Evolutionary conservation across 208 protist species (phyloP).

Genomic region (Angomonas ambiguus): DNA sequence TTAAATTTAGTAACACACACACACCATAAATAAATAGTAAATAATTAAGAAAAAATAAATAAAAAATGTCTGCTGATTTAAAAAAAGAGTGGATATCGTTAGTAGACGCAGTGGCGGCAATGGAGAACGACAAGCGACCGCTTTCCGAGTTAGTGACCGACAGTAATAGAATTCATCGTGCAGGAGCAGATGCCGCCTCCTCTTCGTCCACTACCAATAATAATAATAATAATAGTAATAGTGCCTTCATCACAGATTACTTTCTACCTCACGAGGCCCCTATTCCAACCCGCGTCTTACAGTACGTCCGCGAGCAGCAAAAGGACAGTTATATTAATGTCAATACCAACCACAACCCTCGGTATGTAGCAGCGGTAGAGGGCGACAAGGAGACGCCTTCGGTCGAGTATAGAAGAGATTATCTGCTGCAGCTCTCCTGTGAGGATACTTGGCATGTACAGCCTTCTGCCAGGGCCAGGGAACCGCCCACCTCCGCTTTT

Average conservation of each 20-base stretch:
- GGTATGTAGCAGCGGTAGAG: not conserved
- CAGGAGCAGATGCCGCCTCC: too few relatives aligned
- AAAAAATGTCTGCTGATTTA: too few relatives aligned
- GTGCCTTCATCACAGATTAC: not conserved
- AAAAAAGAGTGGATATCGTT: not conserved
- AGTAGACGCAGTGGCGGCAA: not conserved
- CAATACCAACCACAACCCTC: not conserved
- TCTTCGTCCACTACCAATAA: not conserved
- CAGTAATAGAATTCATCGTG: too few relatives aligned
- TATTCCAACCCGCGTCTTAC: not conserved
- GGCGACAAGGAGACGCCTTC: not conserved
- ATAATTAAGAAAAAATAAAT: too few relatives aligned
- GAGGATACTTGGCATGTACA: not conserved
- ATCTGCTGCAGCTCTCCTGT: not conserved
- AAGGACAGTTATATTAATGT: not conserved
- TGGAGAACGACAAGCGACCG: not conserved
- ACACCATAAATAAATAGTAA: too few relatives aligned
- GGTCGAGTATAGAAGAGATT: not conserved
- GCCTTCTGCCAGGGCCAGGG: not conserved
- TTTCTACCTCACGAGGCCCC: not conserved
- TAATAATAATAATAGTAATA: conserved; percentile 3
- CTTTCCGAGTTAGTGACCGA: not conserved
- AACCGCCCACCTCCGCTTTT: too few relatives aligned
- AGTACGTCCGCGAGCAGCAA: not conserved
- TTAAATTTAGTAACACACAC: too few relatives aligned